These are phyloP conservation scores for Amylostereum chailletii DNA, from an alignment of 1,284 basidiomycete species.

Conservation along the genomic window DNA sequence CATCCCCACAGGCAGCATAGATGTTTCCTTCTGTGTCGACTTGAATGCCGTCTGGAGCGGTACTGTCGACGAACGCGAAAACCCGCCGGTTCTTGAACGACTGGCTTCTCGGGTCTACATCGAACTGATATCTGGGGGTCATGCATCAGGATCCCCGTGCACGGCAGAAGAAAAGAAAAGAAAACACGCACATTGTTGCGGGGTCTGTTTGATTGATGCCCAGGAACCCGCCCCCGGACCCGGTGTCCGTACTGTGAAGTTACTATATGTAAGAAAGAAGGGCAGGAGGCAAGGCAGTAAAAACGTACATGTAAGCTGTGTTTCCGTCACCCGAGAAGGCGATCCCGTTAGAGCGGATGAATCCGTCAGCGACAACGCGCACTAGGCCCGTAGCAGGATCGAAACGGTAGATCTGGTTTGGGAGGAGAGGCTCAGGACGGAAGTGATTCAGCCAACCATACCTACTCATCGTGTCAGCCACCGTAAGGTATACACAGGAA, in stretches of 20 bases:
- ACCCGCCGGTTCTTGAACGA: conserved; percentile 55
- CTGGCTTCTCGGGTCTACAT: conserved; percentile 52
- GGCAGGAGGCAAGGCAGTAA: not conserved
- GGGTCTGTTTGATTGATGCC: conserved; percentile 57
- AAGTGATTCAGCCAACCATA: conserved; percentile 61
- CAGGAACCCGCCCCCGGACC: conserved; percentile 34
- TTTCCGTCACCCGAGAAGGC: conserved; percentile 9
- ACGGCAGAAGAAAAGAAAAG: not conserved
- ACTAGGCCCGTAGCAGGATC: conserved; percentile 4
- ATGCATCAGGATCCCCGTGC: not conserved
- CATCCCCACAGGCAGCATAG: conserved; percentile 66
- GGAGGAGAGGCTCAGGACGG: conserved; percentile 23
- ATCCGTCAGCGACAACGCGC: conserved; percentile 7
- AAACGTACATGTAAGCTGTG: conserved; percentile 9
- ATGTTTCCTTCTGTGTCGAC: conserved; percentile 59
- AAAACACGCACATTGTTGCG: conserved; percentile 50
- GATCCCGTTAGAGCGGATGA: conserved; percentile 5
- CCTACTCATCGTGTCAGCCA: conserved; percentile 21
- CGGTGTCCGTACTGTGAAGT: conserved; percentile 42
- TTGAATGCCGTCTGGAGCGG: conserved; percentile 52
- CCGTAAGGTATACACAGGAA: not conserved
- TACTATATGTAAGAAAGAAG: not conserved
- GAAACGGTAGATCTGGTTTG: conserved; percentile 7
- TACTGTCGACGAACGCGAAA: conserved; percentile 64
- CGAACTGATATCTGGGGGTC: conserved; percentile 56